Evolutionary conservation across 2,329 filamentous ascomycete genomes (phyloP).

Genomic region (Monosporascus sp.): DNA sequence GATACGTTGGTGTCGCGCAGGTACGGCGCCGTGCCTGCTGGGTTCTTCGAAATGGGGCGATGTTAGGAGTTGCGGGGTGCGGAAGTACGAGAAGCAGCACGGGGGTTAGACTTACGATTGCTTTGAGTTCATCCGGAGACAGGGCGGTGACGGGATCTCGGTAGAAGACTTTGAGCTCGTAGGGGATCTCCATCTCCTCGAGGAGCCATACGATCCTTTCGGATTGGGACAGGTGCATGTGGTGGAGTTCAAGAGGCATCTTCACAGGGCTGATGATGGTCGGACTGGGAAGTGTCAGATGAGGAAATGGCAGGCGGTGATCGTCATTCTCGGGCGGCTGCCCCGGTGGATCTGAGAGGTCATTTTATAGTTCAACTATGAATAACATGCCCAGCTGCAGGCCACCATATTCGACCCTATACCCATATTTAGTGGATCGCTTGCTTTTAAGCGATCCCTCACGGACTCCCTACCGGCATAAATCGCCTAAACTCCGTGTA

Average conservation of each 20-base stretch:
- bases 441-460: no score
- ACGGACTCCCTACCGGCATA: no score
- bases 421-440: no score
- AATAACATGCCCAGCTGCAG: no score
- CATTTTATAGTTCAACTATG: no score
- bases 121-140: slow-evolving; percentile 3
- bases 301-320: no score
- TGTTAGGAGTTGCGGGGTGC: neutral
- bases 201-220: slow-evolving; percentile 59
- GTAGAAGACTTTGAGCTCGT: slow-evolving; percentile 23
- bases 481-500: no score
- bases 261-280: neutral
- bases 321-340: no score
- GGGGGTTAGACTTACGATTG: slow-evolving; percentile 1
- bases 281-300: no score
- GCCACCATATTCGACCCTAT: no score
- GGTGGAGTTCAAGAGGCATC: slow-evolving; percentile 33
- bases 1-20: slow-evolving; percentile 1
- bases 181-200: slow-evolving; percentile 54
- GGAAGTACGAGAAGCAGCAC: neutral
- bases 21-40: slow-evolving; percentile 4
- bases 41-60: neutral
- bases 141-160: slow-evolving; percentile 2
- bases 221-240: slow-evolving; percentile 51
- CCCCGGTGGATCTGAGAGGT: no score